These are phyloP conservation scores for Volutella citrinella DNA, from an alignment of 2,329 filamentous ascomycete species.

Conservation along the genomic window DNA sequence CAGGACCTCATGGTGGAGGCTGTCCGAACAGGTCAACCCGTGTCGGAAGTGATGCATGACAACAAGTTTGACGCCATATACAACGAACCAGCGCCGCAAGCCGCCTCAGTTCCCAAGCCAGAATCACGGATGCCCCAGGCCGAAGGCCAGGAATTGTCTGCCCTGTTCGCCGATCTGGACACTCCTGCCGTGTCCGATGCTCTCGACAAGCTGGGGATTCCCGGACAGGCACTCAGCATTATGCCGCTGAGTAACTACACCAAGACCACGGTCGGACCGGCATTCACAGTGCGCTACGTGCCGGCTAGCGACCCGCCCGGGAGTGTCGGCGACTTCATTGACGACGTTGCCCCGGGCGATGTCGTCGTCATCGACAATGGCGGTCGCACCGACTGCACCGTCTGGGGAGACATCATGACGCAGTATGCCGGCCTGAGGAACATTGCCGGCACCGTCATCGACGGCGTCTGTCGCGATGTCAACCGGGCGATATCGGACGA, in stretches of 20 bases:
- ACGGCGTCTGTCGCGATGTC: constrained; percentile 31
- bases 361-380: constrained; percentile 32
- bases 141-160: constrained; percentile 11
- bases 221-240: constrained; percentile 15
- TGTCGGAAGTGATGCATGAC: constrained; percentile 14
- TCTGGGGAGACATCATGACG: constrained; percentile 36
- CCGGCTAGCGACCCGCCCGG: constrained; percentile 15
- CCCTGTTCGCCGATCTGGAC: constrained; percentile 11
- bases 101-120: background rate
- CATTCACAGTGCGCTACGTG: constrained; percentile 32
- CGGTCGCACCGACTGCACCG: constrained; percentile 31
- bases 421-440: constrained; percentile 29
- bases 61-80: constrained; percentile 6
- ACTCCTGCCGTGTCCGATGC: constrained; percentile 14
- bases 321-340: constrained; percentile 31
- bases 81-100: background rate
- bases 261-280: constrained; percentile 28
- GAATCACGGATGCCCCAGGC: background rate
- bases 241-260: constrained; percentile 23
- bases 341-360: constrained; percentile 28
- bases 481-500: constrained; percentile 25
- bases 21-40: constrained; percentile 7
- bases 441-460: constrained; percentile 31
- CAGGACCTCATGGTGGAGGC: constrained; percentile 8
- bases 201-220: constrained; percentile 15